phyloP scores from a whole-genome alignment of 139 green algal species.

The Haematococcus lacustris region DNA sequence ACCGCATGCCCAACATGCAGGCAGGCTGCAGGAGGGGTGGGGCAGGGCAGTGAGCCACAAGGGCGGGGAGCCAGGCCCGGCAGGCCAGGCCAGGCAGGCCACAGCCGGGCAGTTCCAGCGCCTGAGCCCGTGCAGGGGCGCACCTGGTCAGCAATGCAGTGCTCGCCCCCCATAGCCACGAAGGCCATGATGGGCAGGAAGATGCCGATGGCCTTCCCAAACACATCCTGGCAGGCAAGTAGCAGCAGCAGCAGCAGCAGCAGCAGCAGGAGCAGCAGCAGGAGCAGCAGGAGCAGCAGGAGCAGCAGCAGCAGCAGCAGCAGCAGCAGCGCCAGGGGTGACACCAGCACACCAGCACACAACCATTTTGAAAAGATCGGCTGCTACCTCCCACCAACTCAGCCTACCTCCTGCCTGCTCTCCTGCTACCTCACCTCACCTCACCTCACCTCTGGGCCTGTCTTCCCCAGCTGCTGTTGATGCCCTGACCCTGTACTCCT shows the following conservation, averaged over 20 bases:
- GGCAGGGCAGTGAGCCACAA: not conserved
- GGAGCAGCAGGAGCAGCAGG: not conserved
- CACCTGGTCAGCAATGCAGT: conserved; percentile 35
- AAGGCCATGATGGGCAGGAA: conserved; percentile 42
- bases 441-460: no score
- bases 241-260: not conserved
- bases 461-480: no score
- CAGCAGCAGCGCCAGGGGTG: not conserved
- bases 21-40: not conserved
- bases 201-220: conserved; percentile 35
- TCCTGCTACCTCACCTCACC: no score
- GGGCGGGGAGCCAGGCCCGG: not conserved
- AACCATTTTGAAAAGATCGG: no score
- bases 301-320: not conserved
- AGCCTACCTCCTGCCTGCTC: no score
- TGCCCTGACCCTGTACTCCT: no score
- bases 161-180: conserved; percentile 37
- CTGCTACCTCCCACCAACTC: no score
- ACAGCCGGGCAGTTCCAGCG: not conserved
- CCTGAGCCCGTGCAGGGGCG: not conserved
- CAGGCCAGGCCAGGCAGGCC: no score
- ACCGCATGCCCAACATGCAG: not conserved
- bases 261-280: no score
- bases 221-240: conserved; percentile 32
- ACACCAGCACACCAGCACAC: no score